Conservation (phyloP, 2,329 filamentous ascomycete species). For the Pyricularia grisea region DNA sequence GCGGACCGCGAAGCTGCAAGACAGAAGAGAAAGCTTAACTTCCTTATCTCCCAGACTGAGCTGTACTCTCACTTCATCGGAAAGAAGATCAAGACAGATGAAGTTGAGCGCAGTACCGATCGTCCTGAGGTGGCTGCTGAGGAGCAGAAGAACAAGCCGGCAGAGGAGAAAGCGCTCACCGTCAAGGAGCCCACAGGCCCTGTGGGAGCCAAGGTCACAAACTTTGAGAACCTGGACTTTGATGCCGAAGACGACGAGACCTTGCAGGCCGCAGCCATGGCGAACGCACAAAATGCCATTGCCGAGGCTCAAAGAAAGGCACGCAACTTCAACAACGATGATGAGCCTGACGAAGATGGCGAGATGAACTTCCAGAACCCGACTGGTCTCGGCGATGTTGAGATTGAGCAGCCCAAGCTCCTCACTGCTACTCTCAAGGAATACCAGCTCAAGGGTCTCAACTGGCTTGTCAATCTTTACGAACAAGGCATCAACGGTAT, state of each 20-base stretch:
- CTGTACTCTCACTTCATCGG: conserved; percentile 99
- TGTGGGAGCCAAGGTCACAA: conserved; percentile 65
- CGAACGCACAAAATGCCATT: conserved; percentile 92
- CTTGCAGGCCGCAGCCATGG: conserved; percentile 76
- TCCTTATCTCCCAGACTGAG: conserved; percentile 97
- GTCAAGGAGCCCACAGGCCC: conserved; percentile 44
- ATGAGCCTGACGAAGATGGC: conserved; percentile 69
- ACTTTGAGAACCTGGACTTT: conserved; percentile 92
- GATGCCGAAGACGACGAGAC: conserved; percentile 86
- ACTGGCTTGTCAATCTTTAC: conserved; percentile 98
- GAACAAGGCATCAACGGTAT: conserved; percentile 99
- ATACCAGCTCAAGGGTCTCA: conserved; percentile 97
- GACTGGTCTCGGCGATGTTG: conserved; percentile 84
- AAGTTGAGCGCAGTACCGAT: conserved; percentile 84
- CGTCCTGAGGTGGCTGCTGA: conserved; percentile 61
- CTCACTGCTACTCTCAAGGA: conserved; percentile 93
- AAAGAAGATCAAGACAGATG: conserved; percentile 97
- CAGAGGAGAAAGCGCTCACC: conserved; percentile 31
- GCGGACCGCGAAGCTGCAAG: conserved; percentile 94
- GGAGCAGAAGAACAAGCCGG: conserved; percentile 28
- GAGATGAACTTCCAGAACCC: conserved; percentile 99
- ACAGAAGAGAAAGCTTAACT: conserved; percentile 98
- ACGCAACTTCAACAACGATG: conserved; percentile 76
- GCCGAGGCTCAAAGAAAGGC: conserved; percentile 91
- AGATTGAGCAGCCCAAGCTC: conserved; percentile 89